These are phyloP conservation scores for Amaranthus cruentus DNA, from an alignment of 148 eudicot species.

Conservation along the genomic window DNA sequence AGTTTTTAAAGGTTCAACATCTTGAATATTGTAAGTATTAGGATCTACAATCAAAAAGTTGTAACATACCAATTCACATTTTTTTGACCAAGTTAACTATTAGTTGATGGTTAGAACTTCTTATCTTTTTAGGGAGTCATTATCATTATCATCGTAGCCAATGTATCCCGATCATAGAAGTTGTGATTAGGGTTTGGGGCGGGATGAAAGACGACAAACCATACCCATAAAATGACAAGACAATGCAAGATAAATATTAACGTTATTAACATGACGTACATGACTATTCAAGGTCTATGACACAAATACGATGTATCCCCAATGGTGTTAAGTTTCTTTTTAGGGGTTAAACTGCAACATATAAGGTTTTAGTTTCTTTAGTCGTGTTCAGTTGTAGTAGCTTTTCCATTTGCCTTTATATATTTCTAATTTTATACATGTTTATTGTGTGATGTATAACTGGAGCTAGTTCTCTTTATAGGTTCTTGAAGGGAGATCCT, in stretches of 20 bases:
- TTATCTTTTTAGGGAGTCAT: neutral
- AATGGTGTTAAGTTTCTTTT: too few relatives aligned
- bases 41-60: neutral
- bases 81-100: neutral
- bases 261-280: too few relatives aligned
- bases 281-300: too few relatives aligned
- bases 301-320: too few relatives aligned
- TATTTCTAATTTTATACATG: too few relatives aligned
- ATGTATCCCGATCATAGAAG: too few relatives aligned
- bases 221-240: too few relatives aligned
- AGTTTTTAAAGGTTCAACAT: neutral
- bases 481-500: constrained; percentile 84
- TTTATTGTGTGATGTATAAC: neutral
- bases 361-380: neutral
- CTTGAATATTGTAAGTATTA: neutral
- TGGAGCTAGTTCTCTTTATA: constrained; percentile 14
- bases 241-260: too few relatives aligned
- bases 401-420: neutral
- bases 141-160: too few relatives aligned
- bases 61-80: neutral
- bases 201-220: too few relatives aligned
- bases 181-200: too few relatives aligned
- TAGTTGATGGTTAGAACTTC: neutral
- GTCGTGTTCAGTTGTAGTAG: neutral
- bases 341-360: neutral